Conservation (phyloP, 2,329 filamentous ascomycete species). For the Clonostachys sp. region DNA sequence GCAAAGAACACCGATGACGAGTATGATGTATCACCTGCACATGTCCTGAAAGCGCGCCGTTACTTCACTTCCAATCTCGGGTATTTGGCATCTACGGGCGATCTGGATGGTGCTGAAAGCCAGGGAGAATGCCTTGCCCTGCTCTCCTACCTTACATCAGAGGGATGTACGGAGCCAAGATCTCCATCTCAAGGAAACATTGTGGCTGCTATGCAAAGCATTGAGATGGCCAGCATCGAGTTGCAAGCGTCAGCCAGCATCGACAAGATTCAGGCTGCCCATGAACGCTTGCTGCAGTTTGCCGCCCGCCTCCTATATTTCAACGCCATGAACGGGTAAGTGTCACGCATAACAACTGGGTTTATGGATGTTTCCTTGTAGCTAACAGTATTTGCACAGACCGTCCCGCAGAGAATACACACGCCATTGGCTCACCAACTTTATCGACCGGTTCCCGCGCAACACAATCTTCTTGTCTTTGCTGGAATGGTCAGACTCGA, state of each 20-base stretch:
- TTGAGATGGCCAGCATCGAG: conserved; percentile 34
- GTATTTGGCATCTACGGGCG: conserved; percentile 45
- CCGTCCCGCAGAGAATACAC: conserved; percentile 66
- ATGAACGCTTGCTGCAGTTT: conserved; percentile 67
- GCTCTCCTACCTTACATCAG: conserved; percentile 58
- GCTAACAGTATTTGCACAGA: conserved; percentile 23
- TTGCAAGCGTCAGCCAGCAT: conserved; percentile 21
- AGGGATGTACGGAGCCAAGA: conserved; percentile 33
- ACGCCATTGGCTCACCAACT: conserved; percentile 54
- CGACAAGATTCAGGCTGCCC: conserved; percentile 23
- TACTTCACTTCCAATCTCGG: conserved; percentile 49
- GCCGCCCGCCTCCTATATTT: conserved; percentile 61
- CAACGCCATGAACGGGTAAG: conserved; percentile 56
- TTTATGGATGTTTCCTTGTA: neutral
- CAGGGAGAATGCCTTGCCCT: conserved; percentile 61
- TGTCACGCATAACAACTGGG: too few relatives aligned
- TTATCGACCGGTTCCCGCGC: conserved; percentile 61
- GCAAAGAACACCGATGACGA: conserved; percentile 5
- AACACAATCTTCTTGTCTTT: conserved; percentile 74
- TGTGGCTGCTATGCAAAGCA: conserved; percentile 36
- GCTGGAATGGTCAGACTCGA: conserved; percentile 69
- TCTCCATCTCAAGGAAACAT: conserved; percentile 51
- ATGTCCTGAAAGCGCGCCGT: conserved; percentile 49
- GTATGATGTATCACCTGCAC: conserved; percentile 19
- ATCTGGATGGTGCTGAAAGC: conserved; percentile 41